These are phyloP conservation scores for Dimocarpus longan DNA, from an alignment of 345 rosid genomes.

Conservation along the genomic window DNA sequence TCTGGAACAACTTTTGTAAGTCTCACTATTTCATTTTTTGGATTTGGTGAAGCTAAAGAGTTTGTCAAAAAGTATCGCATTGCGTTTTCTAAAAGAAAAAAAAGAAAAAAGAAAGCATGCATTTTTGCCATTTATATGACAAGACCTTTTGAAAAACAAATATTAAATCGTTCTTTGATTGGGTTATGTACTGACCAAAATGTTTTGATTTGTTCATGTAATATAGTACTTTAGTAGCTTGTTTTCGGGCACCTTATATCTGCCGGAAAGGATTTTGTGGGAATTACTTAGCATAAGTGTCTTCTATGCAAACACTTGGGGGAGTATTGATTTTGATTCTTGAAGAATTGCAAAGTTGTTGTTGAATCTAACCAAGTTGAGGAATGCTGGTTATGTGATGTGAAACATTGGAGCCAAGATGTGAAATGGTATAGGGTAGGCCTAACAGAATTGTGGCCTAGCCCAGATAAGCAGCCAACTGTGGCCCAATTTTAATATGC, in stretches of 20 bases:
- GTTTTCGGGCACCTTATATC: too few relatives aligned
- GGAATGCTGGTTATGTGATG: too few relatives aligned
- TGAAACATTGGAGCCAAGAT: too few relatives aligned
- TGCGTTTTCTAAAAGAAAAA: too few relatives aligned
- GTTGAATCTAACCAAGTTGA: neutral
- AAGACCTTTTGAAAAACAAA: neutral
- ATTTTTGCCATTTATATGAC: neutral
- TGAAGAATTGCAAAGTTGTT: neutral
- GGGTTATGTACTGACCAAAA: too few relatives aligned
- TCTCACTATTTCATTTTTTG: neutral
- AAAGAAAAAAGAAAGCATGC: too few relatives aligned
- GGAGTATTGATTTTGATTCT: neutral
- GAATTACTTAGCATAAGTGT: neutral
- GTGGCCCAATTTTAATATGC: too few relatives aligned
- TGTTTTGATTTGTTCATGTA: neutral
- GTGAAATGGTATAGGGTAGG: neutral
- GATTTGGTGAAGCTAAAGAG: neutral
- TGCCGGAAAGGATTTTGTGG: too few relatives aligned
- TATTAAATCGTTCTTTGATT: too few relatives aligned
- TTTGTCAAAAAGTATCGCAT: neutral
- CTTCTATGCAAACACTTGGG: neutral
- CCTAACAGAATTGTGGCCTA: too few relatives aligned
- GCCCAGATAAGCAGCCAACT: too few relatives aligned
- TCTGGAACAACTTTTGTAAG: neutral
- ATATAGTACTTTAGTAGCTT: too few relatives aligned